Evolutionary conservation across 768 basidiomycete genomes (phyloP).

Genomic region (Coprinellus micaceus): DNA sequence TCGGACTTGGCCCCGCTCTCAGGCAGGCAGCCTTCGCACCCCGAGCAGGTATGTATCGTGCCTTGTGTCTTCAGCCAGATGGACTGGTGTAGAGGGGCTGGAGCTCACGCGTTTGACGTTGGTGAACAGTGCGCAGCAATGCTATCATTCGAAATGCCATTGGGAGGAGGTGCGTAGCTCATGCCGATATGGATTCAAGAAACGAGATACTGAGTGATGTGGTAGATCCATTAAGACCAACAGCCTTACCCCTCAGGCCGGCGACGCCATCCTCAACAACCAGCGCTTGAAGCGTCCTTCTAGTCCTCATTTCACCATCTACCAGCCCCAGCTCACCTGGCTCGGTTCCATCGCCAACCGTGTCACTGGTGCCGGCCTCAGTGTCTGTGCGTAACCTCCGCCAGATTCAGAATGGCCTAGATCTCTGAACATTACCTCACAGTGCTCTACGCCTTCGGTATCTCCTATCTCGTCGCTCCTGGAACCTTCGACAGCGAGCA

Average conservation of each 20-base stretch:
- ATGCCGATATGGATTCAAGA: not conserved
- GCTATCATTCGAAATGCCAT: conserved; percentile 34
- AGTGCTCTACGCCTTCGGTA: conserved; percentile 87
- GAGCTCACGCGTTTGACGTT: not conserved
- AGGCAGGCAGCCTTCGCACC: conserved; percentile 46
- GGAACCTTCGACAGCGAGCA: conserved; percentile 75
- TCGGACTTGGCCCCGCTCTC: conserved; percentile 57
- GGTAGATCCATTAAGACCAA: conserved; percentile 58
- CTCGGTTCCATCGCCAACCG: conserved; percentile 82
- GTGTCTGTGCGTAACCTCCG: conserved; percentile 56
- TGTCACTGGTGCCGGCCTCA: conserved; percentile 76
- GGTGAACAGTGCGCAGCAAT: conserved; percentile 38
- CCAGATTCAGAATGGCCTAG: not conserved
- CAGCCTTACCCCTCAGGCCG: conserved; percentile 57
- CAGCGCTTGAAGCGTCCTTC: conserved; percentile 88
- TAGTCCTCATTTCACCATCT: conserved; percentile 95
- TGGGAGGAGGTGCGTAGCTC: conserved; percentile 37
- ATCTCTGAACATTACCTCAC: conserved; percentile 1
- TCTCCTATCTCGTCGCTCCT: conserved; percentile 83
- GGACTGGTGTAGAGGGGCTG: conserved; percentile 13
- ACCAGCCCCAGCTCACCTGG: conserved; percentile 94
- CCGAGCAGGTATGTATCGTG: conserved; percentile 28
- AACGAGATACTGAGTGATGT: not conserved
- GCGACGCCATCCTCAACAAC: conserved; percentile 68
- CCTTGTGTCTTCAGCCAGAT: conserved; percentile 21